A percentile compares a stretch with the other conserved stretches of the same genome.
Conservation (phyloP, 805 yeast genomes). For the Saturnispora kantuleensis region DNA sequence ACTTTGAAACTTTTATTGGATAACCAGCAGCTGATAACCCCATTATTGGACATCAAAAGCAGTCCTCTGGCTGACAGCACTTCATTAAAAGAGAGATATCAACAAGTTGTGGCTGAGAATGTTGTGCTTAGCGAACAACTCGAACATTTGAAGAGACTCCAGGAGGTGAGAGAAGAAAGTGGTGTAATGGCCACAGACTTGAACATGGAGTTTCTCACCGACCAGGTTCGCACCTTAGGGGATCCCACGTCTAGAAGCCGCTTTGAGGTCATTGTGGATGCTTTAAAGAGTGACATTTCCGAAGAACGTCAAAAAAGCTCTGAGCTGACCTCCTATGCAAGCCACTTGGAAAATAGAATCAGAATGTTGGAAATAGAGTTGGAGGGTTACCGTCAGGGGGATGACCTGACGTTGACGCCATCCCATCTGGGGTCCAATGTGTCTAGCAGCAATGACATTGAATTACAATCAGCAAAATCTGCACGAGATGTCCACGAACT, state of each 20-base stretch:
- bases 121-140: constrained; percentile 53
- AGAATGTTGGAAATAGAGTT: constrained; percentile 10
- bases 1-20: constrained; percentile 19
- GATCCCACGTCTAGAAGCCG: background rate
- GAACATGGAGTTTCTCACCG: background rate
- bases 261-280: background rate
- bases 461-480: background rate
- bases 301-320: constrained; percentile 6
- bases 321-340: constrained; percentile 9
- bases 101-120: constrained; percentile 49
- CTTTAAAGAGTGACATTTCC: background rate
- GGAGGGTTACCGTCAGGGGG: background rate
- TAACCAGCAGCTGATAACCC: constrained; percentile 9
- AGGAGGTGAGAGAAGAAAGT: constrained; percentile 23
- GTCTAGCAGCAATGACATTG: background rate
- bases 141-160: constrained; percentile 57
- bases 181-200: background rate
- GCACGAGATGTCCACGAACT: constrained; percentile 28
- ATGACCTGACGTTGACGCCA: background rate
- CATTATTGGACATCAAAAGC: too few species aligned
- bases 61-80: too few species aligned
- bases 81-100: constrained; percentile 3
- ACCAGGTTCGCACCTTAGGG: background rate
- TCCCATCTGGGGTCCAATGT: background rate
- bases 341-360: constrained; percentile 11